phyloP scores from a whole-genome alignment of 2,329 filamentous ascomycete species.

The Hansfordia pulvinata region DNA sequence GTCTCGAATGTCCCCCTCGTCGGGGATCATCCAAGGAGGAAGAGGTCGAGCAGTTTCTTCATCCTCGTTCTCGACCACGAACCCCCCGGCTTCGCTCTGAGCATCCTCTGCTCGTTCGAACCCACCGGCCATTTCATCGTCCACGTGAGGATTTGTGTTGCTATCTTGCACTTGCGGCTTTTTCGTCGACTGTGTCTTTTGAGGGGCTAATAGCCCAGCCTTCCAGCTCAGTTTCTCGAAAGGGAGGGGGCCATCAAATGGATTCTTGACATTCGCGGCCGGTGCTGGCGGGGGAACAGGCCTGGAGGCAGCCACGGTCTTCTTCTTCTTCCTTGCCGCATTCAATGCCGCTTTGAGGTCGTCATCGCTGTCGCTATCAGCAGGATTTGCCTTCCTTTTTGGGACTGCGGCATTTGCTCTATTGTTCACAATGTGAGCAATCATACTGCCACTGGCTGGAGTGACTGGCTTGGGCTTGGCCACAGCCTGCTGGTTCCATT shows the following conservation, averaged over 20 bases:
- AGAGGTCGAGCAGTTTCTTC: constrained; percentile 41
- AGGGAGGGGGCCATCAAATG: constrained; percentile 69
- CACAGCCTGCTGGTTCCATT: constrained; percentile 43
- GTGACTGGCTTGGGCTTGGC: constrained; percentile 35
- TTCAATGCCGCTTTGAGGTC: constrained; percentile 67
- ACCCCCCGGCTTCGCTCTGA: no score
- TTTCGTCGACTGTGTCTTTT: constrained; percentile 18
- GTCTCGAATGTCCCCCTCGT: constrained; percentile 52
- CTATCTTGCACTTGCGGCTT: constrained; percentile 9
- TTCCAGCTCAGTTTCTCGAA: constrained; percentile 77
- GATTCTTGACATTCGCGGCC: constrained; percentile 44
- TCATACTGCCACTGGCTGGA: constrained; percentile 41
- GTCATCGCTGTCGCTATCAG: constrained; percentile 62
- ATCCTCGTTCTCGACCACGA: constrained; percentile 18
- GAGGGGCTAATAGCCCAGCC: constrained; percentile 42
- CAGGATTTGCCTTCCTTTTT: constrained; percentile 31
- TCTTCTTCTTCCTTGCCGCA: constrained; percentile 51
- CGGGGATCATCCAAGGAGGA: constrained; percentile 58
- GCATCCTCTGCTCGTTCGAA: constrained; percentile 40
- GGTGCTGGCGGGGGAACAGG: constrained; percentile 18
- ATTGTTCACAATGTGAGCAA: constrained; percentile 64
- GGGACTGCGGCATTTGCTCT: constrained; percentile 49
- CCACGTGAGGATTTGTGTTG: constrained; percentile 10
- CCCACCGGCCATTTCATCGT: constrained; percentile 45
- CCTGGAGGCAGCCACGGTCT: constrained; percentile 16